Evolutionary conservation across 1,284 basidiomycete genomes (phyloP).

Genomic region (Tilletia caries): DNA sequence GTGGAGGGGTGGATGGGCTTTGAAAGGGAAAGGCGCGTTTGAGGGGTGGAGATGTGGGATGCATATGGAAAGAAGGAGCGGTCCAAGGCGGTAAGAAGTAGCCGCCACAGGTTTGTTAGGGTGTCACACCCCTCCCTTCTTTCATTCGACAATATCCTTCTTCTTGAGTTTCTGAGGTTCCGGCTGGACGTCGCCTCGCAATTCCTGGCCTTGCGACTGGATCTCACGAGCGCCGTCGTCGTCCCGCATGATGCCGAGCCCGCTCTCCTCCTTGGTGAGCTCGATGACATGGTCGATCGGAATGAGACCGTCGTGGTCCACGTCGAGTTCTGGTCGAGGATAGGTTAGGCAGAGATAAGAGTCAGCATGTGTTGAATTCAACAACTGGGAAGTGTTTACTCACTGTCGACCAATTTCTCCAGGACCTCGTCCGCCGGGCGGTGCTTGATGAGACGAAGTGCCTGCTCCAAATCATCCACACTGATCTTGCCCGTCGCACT

Average conservation of each 20-base stretch:
- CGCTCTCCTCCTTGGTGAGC: conserved; percentile 53
- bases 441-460: conserved; percentile 89
- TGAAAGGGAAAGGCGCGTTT: no score
- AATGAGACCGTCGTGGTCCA: conserved; percentile 92
- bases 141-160: conserved; percentile 39
- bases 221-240: conserved; percentile 41
- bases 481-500: conserved; percentile 89
- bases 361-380: background rate
- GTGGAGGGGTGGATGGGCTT: no score
- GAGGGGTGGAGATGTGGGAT: no score
- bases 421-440: conserved; percentile 83
- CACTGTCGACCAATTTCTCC: conserved; percentile 74
- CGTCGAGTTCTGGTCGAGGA: conserved; percentile 68
- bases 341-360: background rate
- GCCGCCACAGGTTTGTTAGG: no score
- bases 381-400: background rate
- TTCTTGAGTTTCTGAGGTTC: conserved; percentile 35
- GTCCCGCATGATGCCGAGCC: conserved; percentile 49
- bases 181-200: conserved; percentile 9
- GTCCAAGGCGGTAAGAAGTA: no score
- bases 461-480: conserved; percentile 82
- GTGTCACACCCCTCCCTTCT: no score
- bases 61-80: no score
- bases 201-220: conserved; percentile 33
- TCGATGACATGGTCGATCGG: conserved; percentile 55